Evolutionary conservation across 805 yeast genomes (phyloP), one percentile per base, ranked within the genome.

Genomic region (Metschnikowia koreensis): DNA sequence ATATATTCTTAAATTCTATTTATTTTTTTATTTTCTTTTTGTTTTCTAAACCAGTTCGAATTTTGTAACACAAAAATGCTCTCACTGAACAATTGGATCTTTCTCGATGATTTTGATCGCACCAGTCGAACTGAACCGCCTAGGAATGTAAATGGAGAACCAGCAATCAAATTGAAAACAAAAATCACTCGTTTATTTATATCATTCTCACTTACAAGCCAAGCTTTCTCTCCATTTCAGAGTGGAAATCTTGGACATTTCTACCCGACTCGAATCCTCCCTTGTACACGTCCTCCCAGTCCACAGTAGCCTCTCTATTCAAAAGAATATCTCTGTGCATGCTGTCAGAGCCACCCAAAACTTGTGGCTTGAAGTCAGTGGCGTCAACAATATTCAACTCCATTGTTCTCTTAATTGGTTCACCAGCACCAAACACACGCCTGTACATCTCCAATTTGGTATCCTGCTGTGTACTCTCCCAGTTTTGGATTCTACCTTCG

Each of bases 261-360:
- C 65, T 57, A 1, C 76, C 76, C 28, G 66, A 66, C 57, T 74
- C 77, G 55, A 75, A 65, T 47, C 81, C 80, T n/a, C 80, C 86
- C 28, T 76, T 75, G 67, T 92, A 92, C 17, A 93, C 79, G 63
- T 94, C 98, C 63, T 94, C 98, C 97, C 98, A 93, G 61, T 89
- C 97, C 40, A 93, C 73, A 13, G 82, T 69, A 17, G 84, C 70
- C 53, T 94, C 98, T 63, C 81, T 85, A 71, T 89, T 89, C 64
- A 82, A 66, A 52, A 94, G 76, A 48, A 94, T 87, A 64, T 92
- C 97, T 54, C 76, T 79, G 64, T 89, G 96, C 54, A 89, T 52
- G 52, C 80, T 75, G 42, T 78, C 72, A 7, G 81, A 60, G 7
- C 83, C 86, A 12, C 90, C 90, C 44, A 84, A 69, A 6, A 77